Evolutionary conservation across 352 stramenopile genomes (phyloP).

Genomic region (Pythium periplocum): DNA sequence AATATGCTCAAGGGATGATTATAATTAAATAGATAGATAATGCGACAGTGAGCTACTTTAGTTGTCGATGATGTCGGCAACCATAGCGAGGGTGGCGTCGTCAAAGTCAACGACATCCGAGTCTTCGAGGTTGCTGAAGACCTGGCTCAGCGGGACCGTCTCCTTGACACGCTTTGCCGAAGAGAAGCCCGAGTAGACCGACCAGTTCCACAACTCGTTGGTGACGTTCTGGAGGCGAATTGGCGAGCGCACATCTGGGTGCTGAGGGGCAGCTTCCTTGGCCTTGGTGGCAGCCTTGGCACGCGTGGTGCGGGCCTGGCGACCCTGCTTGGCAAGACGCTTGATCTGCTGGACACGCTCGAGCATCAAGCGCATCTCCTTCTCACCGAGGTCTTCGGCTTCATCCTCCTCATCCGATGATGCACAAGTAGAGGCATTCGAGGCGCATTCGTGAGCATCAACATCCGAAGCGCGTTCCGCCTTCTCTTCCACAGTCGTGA

Average conservation of each 20-base stretch:
- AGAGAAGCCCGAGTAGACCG: conserved; percentile 25
- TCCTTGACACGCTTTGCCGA: too few relatives aligned
- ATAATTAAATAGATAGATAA: too few relatives aligned
- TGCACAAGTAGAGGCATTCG: conserved; percentile 29
- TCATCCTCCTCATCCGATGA: conserved; percentile 30
- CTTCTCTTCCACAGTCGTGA: conserved; percentile 5
- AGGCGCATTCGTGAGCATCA: conserved; percentile 14
- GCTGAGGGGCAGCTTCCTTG: not conserved
- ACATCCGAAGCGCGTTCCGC: conserved; percentile 16
- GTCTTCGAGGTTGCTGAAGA: conserved; percentile 1
- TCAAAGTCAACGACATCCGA: not conserved
- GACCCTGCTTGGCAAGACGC: conserved; percentile 20
- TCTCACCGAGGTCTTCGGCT: conserved; percentile 23
- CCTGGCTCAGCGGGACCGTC: not conserved
- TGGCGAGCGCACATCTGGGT: conserved; percentile 10
- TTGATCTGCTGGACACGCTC: conserved; percentile 32
- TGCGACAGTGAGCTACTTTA: too few relatives aligned
- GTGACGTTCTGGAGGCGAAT: conserved; percentile 26
- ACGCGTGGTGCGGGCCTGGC: conserved; percentile 7
- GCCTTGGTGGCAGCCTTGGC: conserved; percentile 8
- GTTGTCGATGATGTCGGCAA: too few relatives aligned
- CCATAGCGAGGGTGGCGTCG: too few relatives aligned
- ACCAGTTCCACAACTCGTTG: conserved; percentile 29
- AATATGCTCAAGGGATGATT: too few relatives aligned
- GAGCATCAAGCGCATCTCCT: conserved; percentile 32